A percentile compares a stretch with the other conserved stretches of the same genome.
Evolutionary conservation across 768 basidiomycete genomes (phyloP).

Genomic region (Erythrobasidium yunnanense): DNA sequence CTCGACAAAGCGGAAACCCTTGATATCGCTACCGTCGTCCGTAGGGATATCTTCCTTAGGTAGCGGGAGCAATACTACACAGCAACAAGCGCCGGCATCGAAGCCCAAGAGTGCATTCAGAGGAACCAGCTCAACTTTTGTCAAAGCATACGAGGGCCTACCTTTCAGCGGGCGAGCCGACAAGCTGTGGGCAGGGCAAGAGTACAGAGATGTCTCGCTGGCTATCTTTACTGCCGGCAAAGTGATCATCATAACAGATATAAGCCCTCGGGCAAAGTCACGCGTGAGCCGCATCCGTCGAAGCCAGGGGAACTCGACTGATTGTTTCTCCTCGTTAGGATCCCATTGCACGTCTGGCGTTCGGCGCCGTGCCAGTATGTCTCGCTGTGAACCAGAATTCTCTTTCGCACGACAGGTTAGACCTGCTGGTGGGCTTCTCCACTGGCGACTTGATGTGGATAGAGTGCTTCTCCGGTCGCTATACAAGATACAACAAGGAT

Average conservation of each 20-base stretch:
- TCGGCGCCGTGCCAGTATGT: conserved; percentile 56
- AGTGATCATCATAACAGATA: background rate
- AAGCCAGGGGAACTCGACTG: background rate
- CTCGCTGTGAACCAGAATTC: conserved; percentile 76
- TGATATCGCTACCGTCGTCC: conserved; percentile 14
- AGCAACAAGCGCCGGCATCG: background rate
- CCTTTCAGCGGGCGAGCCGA: conserved; percentile 17
- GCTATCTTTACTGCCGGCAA: conserved; percentile 2
- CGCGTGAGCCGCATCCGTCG: background rate
- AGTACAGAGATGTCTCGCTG: conserved; percentile 6
- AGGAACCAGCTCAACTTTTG: conserved; percentile 20
- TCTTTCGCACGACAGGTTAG: conserved; percentile 63
- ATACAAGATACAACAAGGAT: conserved; percentile 52
- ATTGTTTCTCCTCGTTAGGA: background rate
- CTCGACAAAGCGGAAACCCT: background rate
- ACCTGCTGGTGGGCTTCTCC: conserved; percentile 79
- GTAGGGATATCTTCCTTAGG: background rate
- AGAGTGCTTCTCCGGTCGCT: conserved; percentile 46
- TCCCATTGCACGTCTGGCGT: conserved; percentile 11
- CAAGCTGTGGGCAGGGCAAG: conserved; percentile 8
- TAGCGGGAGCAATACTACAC: background rate
- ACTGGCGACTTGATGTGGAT: conserved; percentile 97
- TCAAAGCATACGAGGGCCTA: conserved; percentile 20
- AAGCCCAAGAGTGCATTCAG: conserved; percentile 24
- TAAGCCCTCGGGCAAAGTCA: conserved; percentile 18